Percentiles rank a stretch among this genome's conserved stretches.
phyloP scores from a whole-genome alignment of 495 filamentous ascomycete genomes.

The Aspergillus haitiensis region DNA sequence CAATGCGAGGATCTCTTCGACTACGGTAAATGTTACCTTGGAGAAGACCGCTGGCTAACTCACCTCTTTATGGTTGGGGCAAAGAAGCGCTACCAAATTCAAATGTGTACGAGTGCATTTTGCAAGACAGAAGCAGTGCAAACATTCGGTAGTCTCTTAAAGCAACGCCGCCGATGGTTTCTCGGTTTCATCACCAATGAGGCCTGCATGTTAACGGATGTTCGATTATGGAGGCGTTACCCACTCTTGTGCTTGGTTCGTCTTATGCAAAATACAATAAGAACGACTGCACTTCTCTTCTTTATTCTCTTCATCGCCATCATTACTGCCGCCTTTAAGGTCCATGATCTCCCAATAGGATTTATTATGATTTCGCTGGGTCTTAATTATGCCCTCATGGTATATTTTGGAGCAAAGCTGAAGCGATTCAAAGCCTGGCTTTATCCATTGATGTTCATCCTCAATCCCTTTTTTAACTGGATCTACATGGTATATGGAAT shows the following conservation, averaged over 20 bases:
- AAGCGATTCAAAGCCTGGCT: conserved; percentile 90
- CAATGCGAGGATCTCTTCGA: conserved; percentile 97
- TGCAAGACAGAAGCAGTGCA: conserved; percentile 98
- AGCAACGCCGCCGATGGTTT: conserved; percentile 96
- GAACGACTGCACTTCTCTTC: conserved; percentile 92
- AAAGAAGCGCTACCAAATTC: conserved; percentile 88
- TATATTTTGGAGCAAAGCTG: conserved; percentile 88
- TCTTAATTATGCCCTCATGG: conserved; percentile 93
- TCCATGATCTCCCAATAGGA: conserved; percentile 79
- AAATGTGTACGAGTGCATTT: conserved; percentile 95
- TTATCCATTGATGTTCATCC: conserved; percentile 92
- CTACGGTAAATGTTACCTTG: conserved; percentile 91
- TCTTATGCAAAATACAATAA: conserved; percentile 95
- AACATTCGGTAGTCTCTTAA: conserved; percentile 80
- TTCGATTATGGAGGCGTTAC: conserved; percentile 87
- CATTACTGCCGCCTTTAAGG: conserved; percentile 76
- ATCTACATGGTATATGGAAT: conserved; percentile 88
- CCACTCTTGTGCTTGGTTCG: conserved; percentile 85
- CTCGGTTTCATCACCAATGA: conserved; percentile 98
- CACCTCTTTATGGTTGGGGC: conserved; percentile 99
- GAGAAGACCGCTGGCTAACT: conserved; percentile 96
- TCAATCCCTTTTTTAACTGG: conserved; percentile 99
- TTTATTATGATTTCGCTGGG: conserved; percentile 96
- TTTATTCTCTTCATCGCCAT: conserved; percentile 92
- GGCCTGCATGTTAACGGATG: conserved; percentile 96